Evolutionary conservation across 495 filamentous ascomycete genomes (phyloP), one percentile per base, ranked within the genome.

Genomic region (Barbatosphaeria neglecta): DNA sequence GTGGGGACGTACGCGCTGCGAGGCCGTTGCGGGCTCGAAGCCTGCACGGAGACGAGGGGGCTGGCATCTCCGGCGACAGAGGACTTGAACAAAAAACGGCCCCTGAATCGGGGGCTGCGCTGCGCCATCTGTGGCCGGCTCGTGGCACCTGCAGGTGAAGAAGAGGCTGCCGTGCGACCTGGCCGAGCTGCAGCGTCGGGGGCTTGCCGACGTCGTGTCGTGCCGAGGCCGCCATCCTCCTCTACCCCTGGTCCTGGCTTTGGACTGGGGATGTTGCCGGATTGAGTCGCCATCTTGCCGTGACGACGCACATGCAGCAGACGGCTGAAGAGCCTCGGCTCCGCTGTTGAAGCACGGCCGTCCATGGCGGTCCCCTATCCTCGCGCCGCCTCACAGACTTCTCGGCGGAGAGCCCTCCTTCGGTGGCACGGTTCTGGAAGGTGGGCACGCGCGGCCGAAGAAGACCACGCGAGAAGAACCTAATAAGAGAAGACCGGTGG

Each of bases 1-100:
- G 47, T 52, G 16, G 59, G 59, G n/a, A 53, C 33, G 41, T 62
- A 62, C 31, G 51, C 47, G 37, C 51, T 53, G 1, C 47, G 44
- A 0, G 54, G 43, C n/a, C 46, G 50, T 2, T 40, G 18, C 16
- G 52, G 49, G 33, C 59, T n/a, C n/a, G n/a, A n/a, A n/a, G n/a
- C 56, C 43, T 44, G 43, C 9, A 16, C 11, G 6, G 31, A n/a
- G 25, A 19, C 43, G n/a, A 25, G 11, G 40, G 40, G 22, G 40
- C 19, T 19, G 40, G 37, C 37, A n/a, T n/a, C n/a, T n/a, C n/a
- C n/a, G n/a, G n/a, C n/a, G n/a, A n/a, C 3, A 16, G 31, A 10
- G 31, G 31, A 15, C 13, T n/a, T 35, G 31, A 35, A 35, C 13
- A 11, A n/a, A 6, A 35, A 35, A 4, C 31, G 31, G 10, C 16